Evolutionary conservation across 345 rosid genomes (phyloP), one percentile per base, ranked within the genome.

Genomic region (Sonneratia caseolaris): DNA sequence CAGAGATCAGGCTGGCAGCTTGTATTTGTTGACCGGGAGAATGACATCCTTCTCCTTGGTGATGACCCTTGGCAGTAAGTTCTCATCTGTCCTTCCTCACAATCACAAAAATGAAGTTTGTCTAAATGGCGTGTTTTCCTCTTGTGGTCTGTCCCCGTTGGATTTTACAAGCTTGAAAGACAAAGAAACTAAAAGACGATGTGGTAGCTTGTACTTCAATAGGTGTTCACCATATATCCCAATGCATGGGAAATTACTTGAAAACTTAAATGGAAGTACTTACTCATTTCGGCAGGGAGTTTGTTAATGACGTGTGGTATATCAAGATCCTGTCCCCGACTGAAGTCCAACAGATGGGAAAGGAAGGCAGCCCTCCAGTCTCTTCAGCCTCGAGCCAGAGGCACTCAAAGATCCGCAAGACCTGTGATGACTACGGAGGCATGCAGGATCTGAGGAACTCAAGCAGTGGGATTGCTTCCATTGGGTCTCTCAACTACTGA

Each of bases 1-100:
- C 84, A 73, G 82, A 83, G 86, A 83, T 83, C 86, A 83, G 86
- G 84, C 86, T 83, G 86, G 86, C 86, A 83, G 86, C 86, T 83
- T 83, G 84, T 83, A 81, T 81, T 83, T 73, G 86, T 81, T 66
- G 86, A 83, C 81, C 77, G 84, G 84, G 86, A 83, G 84, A 83
- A 81, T 65, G 86, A 83, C 47, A 75, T 83, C 69, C 86, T 83
- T 83, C 86, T 83, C 77, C 82, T 83, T 53, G 86, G 86, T 47
- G 86, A 83, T 64, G 86, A 83, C 84, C 86, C 86, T 68, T 83
- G 86, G 86, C 86, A 78, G 86, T 83, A 71, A 83, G 86, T 68
- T 32, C 69, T 38, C 45, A 48, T 45, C 66, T 72, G 32, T 72
- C n/a, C 35, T 10, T 11, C 15, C 5, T 37, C 24, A 66, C 22